phyloP scores from a whole-genome alignment of 1,284 basidiomycete species.

The Sanguinoderma infundibulare region DNA sequence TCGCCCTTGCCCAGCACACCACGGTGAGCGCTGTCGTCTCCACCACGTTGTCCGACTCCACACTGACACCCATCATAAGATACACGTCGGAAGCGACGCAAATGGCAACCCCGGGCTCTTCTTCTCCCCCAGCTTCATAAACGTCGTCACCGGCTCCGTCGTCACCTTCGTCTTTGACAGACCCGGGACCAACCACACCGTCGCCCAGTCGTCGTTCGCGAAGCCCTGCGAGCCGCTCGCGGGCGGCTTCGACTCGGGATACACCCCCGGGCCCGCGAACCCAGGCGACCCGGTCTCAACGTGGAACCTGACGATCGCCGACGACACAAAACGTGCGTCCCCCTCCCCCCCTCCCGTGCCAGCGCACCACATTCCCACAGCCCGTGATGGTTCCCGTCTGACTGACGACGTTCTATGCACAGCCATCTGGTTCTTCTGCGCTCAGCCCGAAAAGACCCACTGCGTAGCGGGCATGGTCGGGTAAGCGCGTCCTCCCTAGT shows the following conservation, averaged over 20 bases:
- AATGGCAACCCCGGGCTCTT: constrained; percentile 42
- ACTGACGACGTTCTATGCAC: neutral
- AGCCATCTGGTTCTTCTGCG: constrained; percentile 70
- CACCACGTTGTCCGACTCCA: neutral
- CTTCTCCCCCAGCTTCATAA: constrained; percentile 49
- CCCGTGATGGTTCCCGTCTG: neutral
- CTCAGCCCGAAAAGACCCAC: constrained; percentile 43
- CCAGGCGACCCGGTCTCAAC: constrained; percentile 25
- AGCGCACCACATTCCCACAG: neutral
- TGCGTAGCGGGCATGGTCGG: constrained; percentile 49
- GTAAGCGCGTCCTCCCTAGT: constrained; percentile 23
- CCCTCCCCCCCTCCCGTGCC: neutral
- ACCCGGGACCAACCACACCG: constrained; percentile 54
- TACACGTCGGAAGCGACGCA: constrained; percentile 37
- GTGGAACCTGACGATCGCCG: constrained; percentile 51
- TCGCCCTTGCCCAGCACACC: constrained; percentile 29
- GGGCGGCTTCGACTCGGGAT: constrained; percentile 56
- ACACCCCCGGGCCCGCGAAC: constrained; percentile 32
- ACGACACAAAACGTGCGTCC: constrained; percentile 45
- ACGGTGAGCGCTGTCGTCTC: constrained; percentile 2
- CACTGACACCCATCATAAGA: constrained; percentile 1
- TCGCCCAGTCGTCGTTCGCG: constrained; percentile 54
- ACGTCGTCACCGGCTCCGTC: constrained; percentile 47
- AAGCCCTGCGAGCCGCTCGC: constrained; percentile 48
- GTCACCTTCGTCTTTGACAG: constrained; percentile 54